Evolutionary conservation across 2,329 filamentous ascomycete genomes (phyloP), one percentile per base, ranked within the genome.

Genomic region (Penicillium freii): DNA sequence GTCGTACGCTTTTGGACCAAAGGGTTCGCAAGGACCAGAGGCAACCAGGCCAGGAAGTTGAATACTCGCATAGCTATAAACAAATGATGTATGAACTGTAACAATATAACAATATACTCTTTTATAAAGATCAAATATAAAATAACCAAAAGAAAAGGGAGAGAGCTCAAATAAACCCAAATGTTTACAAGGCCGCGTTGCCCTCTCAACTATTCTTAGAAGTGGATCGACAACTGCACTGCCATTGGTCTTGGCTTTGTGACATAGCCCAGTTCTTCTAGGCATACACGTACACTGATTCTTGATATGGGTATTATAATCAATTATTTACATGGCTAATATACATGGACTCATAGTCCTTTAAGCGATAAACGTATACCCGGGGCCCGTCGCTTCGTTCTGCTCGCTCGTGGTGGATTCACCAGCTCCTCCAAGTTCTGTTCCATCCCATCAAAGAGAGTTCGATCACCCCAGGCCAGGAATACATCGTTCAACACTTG

Each of bases 401-500:
- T 29, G 21, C 29, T 36, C 6, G 63, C 55, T 27, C 62, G 61
- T 21, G 40, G 39, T 23, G 68, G 67, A 55, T 71, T 69, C 21
- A 71, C 53, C 50, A 70, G 27, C 46, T 58, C 47, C 8, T 64
- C 52, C 19, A 65, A 54, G 42, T 71, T 61, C 3, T 53, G 11
- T 42, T 67, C 68, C 48, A 62, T 52, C 11, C 64, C 64, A 17
- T 60, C 55, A 46, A 75, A 73, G 40, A 77, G 52, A 9, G 63
- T 54, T 34, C 61, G 47, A 10, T 66, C 61, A 6, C 71, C 73
- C 72, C 75, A 77, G 11, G 70, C 73, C 39, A 56, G 64, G 33
- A 71, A 59, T 23, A 76, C 70, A 61, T 75, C 73, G 0, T 38
- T 50, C 6, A 75, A 34, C 9, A 77, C 69, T 25, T 64, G 65